Evolutionary conservation across 805 yeast species (phyloP).

Genomic region (Sugiyamaella boreocaroliniensis): DNA sequence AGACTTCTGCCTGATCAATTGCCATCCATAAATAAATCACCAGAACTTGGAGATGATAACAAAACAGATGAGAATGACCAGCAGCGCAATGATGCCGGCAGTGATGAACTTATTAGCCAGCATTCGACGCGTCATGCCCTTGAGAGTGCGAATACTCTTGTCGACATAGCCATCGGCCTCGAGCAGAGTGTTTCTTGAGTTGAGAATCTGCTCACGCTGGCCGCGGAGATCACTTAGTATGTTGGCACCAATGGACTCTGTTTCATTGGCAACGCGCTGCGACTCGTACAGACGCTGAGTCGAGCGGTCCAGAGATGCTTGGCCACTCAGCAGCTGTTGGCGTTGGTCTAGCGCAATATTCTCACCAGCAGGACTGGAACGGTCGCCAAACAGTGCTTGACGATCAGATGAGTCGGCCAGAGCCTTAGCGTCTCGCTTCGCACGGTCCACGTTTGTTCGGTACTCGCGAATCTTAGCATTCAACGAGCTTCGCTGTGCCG

Average conservation of each 20-base stretch:
- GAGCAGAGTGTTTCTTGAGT: constrained; percentile 75
- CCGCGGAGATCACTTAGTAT: constrained; percentile 83
- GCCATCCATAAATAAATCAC: constrained; percentile 25
- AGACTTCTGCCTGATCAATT: not conserved
- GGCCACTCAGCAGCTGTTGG: constrained; percentile 68
- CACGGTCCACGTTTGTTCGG: constrained; percentile 49
- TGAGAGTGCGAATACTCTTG: constrained; percentile 74
- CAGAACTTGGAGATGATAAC: constrained; percentile 80
- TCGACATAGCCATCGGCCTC: constrained; percentile 94
- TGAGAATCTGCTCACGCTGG: constrained; percentile 85
- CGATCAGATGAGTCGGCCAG: constrained; percentile 68
- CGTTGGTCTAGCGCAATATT: constrained; percentile 59
- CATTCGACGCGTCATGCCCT: constrained; percentile 80
- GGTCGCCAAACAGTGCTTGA: constrained; percentile 60
- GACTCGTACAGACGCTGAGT: constrained; percentile 80
- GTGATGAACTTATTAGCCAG: constrained; percentile 87
- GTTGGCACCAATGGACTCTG: constrained; percentile 86
- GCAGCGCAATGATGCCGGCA: constrained; percentile 83
- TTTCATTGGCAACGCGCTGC: constrained; percentile 84
- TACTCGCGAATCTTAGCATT: constrained; percentile 74
- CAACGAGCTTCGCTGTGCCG: constrained; percentile 58
- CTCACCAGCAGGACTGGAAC: constrained; percentile 30
- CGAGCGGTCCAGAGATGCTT: constrained; percentile 73
- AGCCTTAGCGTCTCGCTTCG: constrained; percentile 45
- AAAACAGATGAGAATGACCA: constrained; percentile 70